Percentiles rank a stretch among this genome's conserved stretches.
phyloP scores from a whole-genome alignment of 257 asterid species.

The Nicotiana sylvestris region DNA sequence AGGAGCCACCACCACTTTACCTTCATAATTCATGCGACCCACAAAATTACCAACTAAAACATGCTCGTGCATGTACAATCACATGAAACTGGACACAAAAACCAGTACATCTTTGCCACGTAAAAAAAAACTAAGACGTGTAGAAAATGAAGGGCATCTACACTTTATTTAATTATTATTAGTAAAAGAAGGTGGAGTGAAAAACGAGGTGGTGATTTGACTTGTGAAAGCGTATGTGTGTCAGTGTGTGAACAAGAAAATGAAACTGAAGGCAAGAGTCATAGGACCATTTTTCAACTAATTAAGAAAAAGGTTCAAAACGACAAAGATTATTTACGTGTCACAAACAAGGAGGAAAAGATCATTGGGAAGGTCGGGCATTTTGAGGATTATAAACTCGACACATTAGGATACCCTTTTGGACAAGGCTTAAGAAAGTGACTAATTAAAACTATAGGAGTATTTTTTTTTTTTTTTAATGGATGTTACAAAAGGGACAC shows the following conservation, averaged over 20 bases:
- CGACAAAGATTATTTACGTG: slow-evolving; percentile 26
- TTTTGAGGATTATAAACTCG: slow-evolving; percentile 4
- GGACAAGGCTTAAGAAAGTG: slow-evolving; percentile 4
- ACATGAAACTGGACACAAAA: not conserved
- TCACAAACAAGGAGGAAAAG: not conserved
- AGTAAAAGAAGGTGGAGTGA: not conserved
- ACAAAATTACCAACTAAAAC: not conserved
- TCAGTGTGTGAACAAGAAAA: slow-evolving; percentile 5
- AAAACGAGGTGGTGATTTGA: not conserved
- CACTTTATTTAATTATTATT: not conserved
- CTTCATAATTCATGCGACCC: not conserved
- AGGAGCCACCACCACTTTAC: not conserved
- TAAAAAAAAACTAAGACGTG: not conserved
- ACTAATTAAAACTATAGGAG: slow-evolving; percentile 10
- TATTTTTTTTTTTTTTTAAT: not conserved
- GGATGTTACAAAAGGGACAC: slow-evolving; percentile 18
- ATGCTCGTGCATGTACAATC: not conserved
- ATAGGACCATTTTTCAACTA: slow-evolving; percentile 5
- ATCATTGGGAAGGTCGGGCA: slow-evolving; percentile 8
- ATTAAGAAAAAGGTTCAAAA: slow-evolving; percentile 1
- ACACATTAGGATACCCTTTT: slow-evolving; percentile 16
- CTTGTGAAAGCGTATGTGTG: not conserved
- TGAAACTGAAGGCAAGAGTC: not conserved
- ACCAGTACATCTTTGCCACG: not conserved
- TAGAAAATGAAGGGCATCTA: not conserved